These are phyloP conservation scores for Nelumbo lutea DNA, from an alignment of 164 flowering plant species.

Conservation along the genomic window DNA sequence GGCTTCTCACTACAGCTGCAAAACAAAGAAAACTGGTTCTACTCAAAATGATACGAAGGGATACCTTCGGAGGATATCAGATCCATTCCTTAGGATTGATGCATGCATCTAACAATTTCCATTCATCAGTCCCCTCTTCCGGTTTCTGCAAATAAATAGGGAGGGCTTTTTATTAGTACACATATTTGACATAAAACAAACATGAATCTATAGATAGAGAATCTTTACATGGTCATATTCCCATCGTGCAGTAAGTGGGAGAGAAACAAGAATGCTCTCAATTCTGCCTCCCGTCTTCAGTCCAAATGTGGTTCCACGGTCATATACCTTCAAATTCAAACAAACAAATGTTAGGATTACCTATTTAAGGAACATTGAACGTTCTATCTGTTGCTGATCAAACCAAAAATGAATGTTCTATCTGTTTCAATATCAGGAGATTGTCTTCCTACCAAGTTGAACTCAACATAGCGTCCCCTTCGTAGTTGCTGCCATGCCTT, in stretches of 20 bases:
- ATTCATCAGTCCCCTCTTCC: conserved; percentile 91
- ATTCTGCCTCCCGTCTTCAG: conserved; percentile 96
- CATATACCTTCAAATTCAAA: conserved; percentile 60
- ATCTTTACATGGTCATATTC: conserved; percentile 90
- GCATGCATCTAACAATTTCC: conserved; percentile 97
- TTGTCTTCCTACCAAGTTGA: conserved; percentile 70
- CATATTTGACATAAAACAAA: not conserved
- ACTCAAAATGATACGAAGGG: not conserved
- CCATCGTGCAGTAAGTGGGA: conserved; percentile 92
- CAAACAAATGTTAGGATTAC: not conserved
- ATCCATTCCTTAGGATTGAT: conserved; percentile 97
- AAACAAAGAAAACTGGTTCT: not conserved
- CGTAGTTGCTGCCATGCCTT: conserved; percentile 96
- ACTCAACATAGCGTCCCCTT: conserved; percentile 93
- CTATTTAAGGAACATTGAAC: not conserved
- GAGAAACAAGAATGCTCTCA: conserved; percentile 97
- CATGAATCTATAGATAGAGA: not conserved
- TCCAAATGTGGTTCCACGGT: conserved; percentile 98
- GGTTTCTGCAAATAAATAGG: conserved; percentile 56
- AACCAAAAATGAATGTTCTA: not conserved
- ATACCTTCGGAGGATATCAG: conserved; percentile 20
- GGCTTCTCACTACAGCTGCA: conserved; percentile 3
- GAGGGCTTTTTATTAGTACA: not conserved
- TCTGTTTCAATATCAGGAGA: not conserved
- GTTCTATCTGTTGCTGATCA: too few relatives aligned